phyloP scores from a whole-genome alignment of 202 grass and related monocot genomes.

The Setaria viridis region DNA sequence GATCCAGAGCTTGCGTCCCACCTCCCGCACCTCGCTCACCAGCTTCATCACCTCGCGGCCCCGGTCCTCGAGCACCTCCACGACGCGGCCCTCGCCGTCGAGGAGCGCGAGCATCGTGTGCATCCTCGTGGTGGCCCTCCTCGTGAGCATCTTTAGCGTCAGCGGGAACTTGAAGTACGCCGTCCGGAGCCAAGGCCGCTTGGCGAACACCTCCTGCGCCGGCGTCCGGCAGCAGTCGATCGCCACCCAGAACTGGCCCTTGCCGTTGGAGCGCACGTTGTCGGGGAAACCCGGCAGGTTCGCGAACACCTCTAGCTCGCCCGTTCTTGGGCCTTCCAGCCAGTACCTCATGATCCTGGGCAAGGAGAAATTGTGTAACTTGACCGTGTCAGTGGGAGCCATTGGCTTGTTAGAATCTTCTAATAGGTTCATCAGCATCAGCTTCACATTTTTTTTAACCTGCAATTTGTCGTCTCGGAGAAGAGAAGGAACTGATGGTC shows the following conservation, averaged over 20 bases:
- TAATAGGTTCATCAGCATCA: neutral
- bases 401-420: neutral
- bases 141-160: constrained; percentile 62
- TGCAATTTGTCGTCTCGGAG: constrained; percentile 97
- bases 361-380: constrained; percentile 6
- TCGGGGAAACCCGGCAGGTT: constrained; percentile 90
- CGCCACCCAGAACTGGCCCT: constrained; percentile 85
- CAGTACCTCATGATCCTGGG: constrained; percentile 90
- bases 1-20: constrained; percentile 80
- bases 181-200: constrained; percentile 74
- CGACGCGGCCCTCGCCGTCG: constrained; percentile 61
- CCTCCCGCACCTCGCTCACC: constrained; percentile 90
- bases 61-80: constrained; percentile 85
- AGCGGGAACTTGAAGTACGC: constrained; percentile 82
- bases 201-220: constrained; percentile 72
- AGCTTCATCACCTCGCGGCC: constrained; percentile 84
- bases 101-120: constrained; percentile 77
- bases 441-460: constrained; percentile 22
- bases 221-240: constrained; percentile 90
- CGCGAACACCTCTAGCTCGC: constrained; percentile 72
- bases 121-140: constrained; percentile 67
- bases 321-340: constrained; percentile 61
- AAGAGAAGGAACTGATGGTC: constrained; percentile 84
- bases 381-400: neutral
- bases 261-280: constrained; percentile 74